Conservation (phyloP, 1,139 yeast genomes). For the Protomyces lactucae-debilis region DNA sequence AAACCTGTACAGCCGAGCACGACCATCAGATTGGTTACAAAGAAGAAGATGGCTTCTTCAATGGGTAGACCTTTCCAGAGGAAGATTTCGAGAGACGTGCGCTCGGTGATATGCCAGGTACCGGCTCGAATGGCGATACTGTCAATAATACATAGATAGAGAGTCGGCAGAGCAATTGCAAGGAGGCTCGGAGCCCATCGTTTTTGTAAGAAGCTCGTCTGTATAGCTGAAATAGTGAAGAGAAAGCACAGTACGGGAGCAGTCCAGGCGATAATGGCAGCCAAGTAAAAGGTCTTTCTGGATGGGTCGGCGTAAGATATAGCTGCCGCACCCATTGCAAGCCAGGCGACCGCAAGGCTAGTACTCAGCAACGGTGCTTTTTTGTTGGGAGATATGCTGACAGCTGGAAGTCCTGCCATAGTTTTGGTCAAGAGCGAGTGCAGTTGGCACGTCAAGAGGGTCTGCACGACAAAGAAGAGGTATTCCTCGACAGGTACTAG, state of each 20-base stretch:
- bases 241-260: constrained; percentile 25
- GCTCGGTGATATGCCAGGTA: constrained; percentile 26
- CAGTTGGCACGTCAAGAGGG: constrained; percentile 9
- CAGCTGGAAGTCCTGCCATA: constrained; percentile 17
- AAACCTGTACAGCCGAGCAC: constrained; percentile 26
- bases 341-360: neutral
- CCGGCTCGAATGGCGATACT: constrained; percentile 25
- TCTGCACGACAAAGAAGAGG: constrained; percentile 25
- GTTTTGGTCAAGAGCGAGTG: constrained; percentile 10
- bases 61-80: constrained; percentile 24
- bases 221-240: constrained; percentile 8
- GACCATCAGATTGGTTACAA: constrained; percentile 20
- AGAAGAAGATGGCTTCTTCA: constrained; percentile 26
- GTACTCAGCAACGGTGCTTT: neutral
- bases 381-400: neutral
- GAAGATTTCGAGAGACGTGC: constrained; percentile 2
- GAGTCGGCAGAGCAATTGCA: constrained; percentile 10
- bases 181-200: constrained; percentile 1
- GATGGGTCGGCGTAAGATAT: neutral
- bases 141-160: constrained; percentile 23
- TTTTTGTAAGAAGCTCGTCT: constrained; percentile 1
- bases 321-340: neutral
- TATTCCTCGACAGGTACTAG: constrained; percentile 26
- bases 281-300: constrained; percentile 19
- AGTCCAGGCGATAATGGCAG: constrained; percentile 23